phyloP scores from a whole-genome alignment of 805 yeast species.

The Metschnikowia hibisci region DNA sequence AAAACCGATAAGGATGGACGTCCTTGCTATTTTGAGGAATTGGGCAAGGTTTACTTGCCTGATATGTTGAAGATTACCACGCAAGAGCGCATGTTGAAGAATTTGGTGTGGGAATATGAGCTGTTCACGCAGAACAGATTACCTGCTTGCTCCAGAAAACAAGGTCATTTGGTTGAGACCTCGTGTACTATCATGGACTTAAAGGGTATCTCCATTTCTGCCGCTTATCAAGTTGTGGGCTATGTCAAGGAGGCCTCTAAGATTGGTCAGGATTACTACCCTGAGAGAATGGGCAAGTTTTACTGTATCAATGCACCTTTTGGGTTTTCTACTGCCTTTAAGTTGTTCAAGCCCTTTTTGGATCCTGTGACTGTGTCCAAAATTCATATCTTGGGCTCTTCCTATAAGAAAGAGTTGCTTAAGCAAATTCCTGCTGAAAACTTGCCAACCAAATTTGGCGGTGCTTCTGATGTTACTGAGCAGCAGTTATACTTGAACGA shows the following conservation, averaged over 20 bases:
- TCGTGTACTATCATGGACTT: constrained; percentile 94
- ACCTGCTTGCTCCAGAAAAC: constrained; percentile 90
- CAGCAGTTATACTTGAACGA: constrained; percentile 87
- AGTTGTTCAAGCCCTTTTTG: constrained; percentile 84
- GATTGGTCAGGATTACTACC: constrained; percentile 96
- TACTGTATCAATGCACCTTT: constrained; percentile 95
- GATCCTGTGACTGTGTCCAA: constrained; percentile 97
- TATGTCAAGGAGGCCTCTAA: constrained; percentile 91
- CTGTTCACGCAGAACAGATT: constrained; percentile 77
- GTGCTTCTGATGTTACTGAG: constrained; percentile 61
- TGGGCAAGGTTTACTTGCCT: constrained; percentile 83
- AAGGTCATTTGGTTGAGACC: constrained; percentile 79
- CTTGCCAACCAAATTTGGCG: constrained; percentile 90
- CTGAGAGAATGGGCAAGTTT: constrained; percentile 98
- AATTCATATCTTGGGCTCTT: constrained; percentile 79
- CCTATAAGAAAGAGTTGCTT: constrained; percentile 75
- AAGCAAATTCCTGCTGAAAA: constrained; percentile 93
- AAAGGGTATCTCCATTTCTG: constrained; percentile 83
- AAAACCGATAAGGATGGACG: constrained; percentile 96
- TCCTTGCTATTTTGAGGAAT: constrained; percentile 91
- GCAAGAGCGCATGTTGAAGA: constrained; percentile 93
- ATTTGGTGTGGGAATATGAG: constrained; percentile 97
- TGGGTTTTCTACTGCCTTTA: constrained; percentile 93
- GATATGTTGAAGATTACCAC: constrained; percentile 93
- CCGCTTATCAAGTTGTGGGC: constrained; percentile 79